Evolutionary conservation across 2,329 filamentous ascomycete genomes (phyloP).

Genomic region (Rhynchosporium graminicola): DNA sequence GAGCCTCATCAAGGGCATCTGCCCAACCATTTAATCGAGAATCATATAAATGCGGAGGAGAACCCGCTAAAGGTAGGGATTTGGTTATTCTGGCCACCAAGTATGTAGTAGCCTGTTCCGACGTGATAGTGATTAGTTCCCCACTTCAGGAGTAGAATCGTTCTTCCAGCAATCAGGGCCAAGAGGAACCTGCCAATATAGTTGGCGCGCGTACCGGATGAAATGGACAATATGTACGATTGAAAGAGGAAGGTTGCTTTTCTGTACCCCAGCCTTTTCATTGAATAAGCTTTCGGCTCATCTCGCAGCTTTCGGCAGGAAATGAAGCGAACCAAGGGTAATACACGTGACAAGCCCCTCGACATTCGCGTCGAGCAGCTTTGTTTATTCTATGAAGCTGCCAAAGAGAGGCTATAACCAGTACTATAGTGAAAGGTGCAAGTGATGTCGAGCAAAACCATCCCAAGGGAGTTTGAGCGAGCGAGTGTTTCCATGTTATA

Average conservation of each 20-base stretch:
- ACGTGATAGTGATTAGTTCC: constrained; percentile 1
- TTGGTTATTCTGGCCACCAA: too few species aligned
- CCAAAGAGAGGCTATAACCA: too few species aligned
- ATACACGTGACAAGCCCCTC: constrained; percentile 7
- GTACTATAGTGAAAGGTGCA: too few species aligned
- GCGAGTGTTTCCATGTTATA: too few species aligned
- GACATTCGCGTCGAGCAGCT: neutral
- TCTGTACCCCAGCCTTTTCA: too few species aligned
- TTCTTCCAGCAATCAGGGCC: constrained; percentile 19
- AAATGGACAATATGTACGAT: constrained; percentile 5
- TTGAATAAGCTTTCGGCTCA: neutral
- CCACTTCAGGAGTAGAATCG: neutral
- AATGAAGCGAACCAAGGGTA: neutral
- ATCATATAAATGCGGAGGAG: too few species aligned
- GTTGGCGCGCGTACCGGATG: constrained; percentile 14
- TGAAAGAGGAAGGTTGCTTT: constrained; percentile 1
- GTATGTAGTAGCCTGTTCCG: neutral
- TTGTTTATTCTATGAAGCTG: too few species aligned
- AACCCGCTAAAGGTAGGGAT: too few species aligned
- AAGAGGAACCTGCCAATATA: neutral
- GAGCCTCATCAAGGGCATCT: too few species aligned
- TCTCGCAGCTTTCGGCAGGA: constrained; percentile 1
- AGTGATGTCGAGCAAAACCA: too few species aligned
- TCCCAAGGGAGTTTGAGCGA: too few species aligned
- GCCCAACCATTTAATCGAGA: too few species aligned